Conservation (phyloP, 2,329 filamentous ascomycete species). For the Fusarium albosuccineum region DNA sequence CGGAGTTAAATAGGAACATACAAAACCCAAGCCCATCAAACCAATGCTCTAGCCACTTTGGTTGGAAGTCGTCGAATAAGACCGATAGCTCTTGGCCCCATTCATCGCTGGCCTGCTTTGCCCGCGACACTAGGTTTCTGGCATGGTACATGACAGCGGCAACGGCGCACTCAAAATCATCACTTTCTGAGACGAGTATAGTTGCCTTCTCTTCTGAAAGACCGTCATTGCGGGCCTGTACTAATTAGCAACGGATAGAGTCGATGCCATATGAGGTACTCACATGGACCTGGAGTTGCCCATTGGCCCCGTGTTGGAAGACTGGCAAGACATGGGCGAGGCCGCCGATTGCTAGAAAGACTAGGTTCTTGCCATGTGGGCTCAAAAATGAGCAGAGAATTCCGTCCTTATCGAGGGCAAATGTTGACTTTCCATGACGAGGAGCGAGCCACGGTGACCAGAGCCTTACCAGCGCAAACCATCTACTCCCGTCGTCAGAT, state of each 20-base stretch:
- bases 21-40: constrained; percentile 95
- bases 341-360: constrained; percentile 83
- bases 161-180: constrained; percentile 80
- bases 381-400: constrained; percentile 84
- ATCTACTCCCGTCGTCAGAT: constrained; percentile 59
- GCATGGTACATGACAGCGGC: constrained; percentile 90
- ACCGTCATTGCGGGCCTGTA: constrained; percentile 75
- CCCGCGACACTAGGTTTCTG: constrained; percentile 63
- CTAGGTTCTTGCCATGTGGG: constrained; percentile 77
- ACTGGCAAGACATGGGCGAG: constrained; percentile 77
- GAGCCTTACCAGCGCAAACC: constrained; percentile 84
- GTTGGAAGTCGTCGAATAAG: constrained; percentile 62
- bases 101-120: constrained; percentile 59
- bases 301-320: constrained; percentile 74
- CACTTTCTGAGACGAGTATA: constrained; percentile 78
- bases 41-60: constrained; percentile 86
- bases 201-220: constrained; percentile 65
- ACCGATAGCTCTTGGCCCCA: constrained; percentile 60
- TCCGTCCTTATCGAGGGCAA: constrained; percentile 81
- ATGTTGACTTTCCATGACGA: constrained; percentile 78
- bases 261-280: neutral
- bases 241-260: constrained; percentile 24
- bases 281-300: constrained; percentile 76
- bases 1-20: constrained; percentile 50
- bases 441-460: constrained; percentile 91